Evolutionary conservation across 768 basidiomycete genomes (phyloP).

Genomic region (Boletus tylopilopsis): DNA sequence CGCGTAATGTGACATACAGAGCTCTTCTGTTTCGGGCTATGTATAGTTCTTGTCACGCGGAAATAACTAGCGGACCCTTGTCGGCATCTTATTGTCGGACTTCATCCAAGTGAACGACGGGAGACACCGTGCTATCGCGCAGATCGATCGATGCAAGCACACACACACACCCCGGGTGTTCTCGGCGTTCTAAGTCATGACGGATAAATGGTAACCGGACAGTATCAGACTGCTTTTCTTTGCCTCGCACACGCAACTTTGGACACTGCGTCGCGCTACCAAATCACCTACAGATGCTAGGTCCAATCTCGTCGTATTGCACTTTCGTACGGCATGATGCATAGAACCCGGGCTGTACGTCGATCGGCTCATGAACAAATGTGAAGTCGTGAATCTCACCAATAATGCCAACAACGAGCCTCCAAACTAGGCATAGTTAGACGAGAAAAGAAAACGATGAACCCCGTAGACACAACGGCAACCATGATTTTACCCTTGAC

Average conservation of each 20-base stretch:
- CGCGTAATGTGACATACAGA: neutral
- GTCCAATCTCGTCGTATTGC: slow-evolving; percentile 91
- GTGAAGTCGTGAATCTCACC: slow-evolving; percentile 42
- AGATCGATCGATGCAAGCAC: no score
- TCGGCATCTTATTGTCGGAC: neutral
- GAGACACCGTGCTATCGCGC: neutral
- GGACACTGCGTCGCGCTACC: slow-evolving; percentile 74
- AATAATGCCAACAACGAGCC: slow-evolving; percentile 92
- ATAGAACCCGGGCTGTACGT: slow-evolving; percentile 85
- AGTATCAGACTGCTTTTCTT: no score
- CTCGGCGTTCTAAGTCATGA: no score
- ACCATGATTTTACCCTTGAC: slow-evolving; percentile 65
- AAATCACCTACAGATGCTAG: slow-evolving; percentile 87
- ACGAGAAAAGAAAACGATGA: slow-evolving; percentile 9
- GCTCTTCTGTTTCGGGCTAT: neutral
- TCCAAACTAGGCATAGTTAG: slow-evolving; percentile 93
- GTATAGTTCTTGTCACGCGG: neutral
- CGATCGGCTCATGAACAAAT: neutral
- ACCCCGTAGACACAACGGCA: neutral
- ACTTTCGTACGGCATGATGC: slow-evolving; percentile 91
- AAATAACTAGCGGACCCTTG: no score
- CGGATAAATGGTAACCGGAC: no score
- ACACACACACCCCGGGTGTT: no score
- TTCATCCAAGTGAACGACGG: slow-evolving; percentile 12
- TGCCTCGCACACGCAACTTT: no score